These are phyloP conservation scores for Diospyros kaki DNA, from an alignment of 148 eudicot species.

Conservation along the genomic window DNA sequence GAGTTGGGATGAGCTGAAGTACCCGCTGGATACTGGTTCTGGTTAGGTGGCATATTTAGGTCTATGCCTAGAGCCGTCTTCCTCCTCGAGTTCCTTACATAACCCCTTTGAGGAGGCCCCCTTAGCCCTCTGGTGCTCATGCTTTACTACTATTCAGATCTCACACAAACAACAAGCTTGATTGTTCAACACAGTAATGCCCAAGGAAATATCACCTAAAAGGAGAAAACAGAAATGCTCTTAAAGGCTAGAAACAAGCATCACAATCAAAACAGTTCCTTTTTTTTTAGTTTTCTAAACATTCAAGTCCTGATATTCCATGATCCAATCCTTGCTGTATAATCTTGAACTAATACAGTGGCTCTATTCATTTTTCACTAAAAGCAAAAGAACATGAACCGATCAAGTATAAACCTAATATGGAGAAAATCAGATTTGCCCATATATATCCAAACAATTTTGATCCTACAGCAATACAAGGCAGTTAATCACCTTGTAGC, in stretches of 20 bases:
- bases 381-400: background rate
- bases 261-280: background rate
- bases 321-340: background rate
- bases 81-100: slow-evolving; percentile 32
- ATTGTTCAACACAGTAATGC: background rate
- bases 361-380: background rate
- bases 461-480: background rate
- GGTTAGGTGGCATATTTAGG: slow-evolving; percentile 52
- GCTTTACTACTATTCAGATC: slow-evolving; percentile 15
- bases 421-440: background rate
- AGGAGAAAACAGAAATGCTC: background rate
- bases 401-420: background rate
- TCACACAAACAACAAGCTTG: slow-evolving; percentile 10
- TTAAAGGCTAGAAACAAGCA: background rate
- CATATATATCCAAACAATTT: background rate
- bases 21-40: slow-evolving; percentile 38
- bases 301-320: no score
- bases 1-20: slow-evolving; percentile 26
- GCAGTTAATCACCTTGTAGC: background rate
- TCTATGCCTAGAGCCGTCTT: slow-evolving; percentile 52
- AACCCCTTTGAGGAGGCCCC: slow-evolving; percentile 22
- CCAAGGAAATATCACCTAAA: no score
- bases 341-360: background rate
- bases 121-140: slow-evolving; percentile 53
- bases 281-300: no score